These are phyloP conservation scores for Nitzschia putrida DNA, from an alignment of 108 stramenopile genomes.

Conservation along the genomic window DNA sequence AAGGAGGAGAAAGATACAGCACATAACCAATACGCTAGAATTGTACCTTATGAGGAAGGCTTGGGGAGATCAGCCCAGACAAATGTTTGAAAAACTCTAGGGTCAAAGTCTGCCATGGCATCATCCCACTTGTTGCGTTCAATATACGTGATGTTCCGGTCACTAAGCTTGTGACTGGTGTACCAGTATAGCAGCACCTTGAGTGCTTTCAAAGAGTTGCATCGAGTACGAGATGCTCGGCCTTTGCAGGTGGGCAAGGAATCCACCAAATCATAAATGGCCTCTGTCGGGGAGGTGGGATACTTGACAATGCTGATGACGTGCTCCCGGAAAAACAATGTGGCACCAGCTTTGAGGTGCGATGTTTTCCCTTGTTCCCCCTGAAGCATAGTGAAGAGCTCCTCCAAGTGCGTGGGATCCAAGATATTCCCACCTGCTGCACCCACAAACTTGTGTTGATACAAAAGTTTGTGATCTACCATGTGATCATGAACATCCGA, in stretches of 20 bases:
- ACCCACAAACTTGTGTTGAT: slow-evolving; percentile 83
- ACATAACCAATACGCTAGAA: background rate
- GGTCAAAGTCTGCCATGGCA: slow-evolving; percentile 87
- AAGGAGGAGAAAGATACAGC: background rate
- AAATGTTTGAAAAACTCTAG: slow-evolving; percentile 90
- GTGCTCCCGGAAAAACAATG: slow-evolving; percentile 89
- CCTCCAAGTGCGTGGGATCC: slow-evolving; percentile 55
- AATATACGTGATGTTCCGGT: slow-evolving; percentile 72
- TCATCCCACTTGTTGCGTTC: slow-evolving; percentile 85
- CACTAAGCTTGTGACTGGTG: slow-evolving; percentile 71
- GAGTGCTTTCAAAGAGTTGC: slow-evolving; percentile 62
- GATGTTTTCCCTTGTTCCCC: slow-evolving; percentile 45
- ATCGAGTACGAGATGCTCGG: slow-evolving; percentile 72
- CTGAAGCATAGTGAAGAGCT: slow-evolving; percentile 44
- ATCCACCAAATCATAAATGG: slow-evolving; percentile 80
- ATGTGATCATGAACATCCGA: slow-evolving; percentile 90
- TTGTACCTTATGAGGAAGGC: slow-evolving; percentile 3
- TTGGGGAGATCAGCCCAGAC: slow-evolving; percentile 68
- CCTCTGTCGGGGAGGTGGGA: slow-evolving; percentile 37
- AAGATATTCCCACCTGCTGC: slow-evolving; percentile 83
- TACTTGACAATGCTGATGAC: slow-evolving; percentile 86
- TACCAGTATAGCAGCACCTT: slow-evolving; percentile 69
- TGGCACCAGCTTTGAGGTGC: slow-evolving; percentile 62
- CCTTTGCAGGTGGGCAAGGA: slow-evolving; percentile 63
- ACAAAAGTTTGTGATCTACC: slow-evolving; percentile 77